These are phyloP conservation scores for Vinca major DNA, from an alignment of 305 asterid species.

Conservation along the genomic window DNA sequence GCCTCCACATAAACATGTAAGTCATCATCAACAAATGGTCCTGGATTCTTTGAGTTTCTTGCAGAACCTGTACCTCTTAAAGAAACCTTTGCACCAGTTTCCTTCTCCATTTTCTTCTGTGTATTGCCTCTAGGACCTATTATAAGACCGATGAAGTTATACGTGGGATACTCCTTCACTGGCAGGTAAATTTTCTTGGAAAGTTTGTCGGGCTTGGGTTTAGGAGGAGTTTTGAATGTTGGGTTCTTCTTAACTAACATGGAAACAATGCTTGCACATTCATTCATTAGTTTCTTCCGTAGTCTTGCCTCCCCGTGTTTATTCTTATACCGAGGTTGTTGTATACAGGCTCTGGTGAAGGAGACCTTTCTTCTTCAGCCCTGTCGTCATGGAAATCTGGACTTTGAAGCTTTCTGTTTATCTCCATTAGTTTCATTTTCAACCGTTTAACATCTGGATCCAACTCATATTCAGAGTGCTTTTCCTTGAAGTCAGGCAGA, in stretches of 20 bases:
- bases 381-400: constrained; percentile 25
- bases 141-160: constrained; percentile 37
- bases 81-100: constrained; percentile 35
- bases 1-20: constrained; percentile 39
- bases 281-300: constrained; percentile 19
- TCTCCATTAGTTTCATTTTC: constrained; percentile 24
- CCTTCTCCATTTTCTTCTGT: constrained; percentile 43
- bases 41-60: constrained; percentile 19
- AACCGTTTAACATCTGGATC: constrained; percentile 24
- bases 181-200: constrained; percentile 29
- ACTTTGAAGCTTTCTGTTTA: constrained; percentile 24
- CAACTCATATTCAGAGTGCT: constrained; percentile 20
- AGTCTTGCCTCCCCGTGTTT: constrained; percentile 26
- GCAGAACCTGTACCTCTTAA: constrained; percentile 32
- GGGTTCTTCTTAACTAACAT: constrained; percentile 21
- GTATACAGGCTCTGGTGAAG: constrained; percentile 32
- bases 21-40: constrained; percentile 25
- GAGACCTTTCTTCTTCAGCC: constrained; percentile 29
- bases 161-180: constrained; percentile 27
- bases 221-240: constrained; percentile 22
- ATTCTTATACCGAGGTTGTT: constrained; percentile 28
- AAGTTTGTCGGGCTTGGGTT: constrained; percentile 24
- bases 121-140: constrained; percentile 47
- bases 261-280: constrained; percentile 19
- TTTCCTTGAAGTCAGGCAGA: constrained; percentile 21